Conservation (phyloP, 257 asterid genomes). For the Nicotiana tomentosiformis region DNA sequence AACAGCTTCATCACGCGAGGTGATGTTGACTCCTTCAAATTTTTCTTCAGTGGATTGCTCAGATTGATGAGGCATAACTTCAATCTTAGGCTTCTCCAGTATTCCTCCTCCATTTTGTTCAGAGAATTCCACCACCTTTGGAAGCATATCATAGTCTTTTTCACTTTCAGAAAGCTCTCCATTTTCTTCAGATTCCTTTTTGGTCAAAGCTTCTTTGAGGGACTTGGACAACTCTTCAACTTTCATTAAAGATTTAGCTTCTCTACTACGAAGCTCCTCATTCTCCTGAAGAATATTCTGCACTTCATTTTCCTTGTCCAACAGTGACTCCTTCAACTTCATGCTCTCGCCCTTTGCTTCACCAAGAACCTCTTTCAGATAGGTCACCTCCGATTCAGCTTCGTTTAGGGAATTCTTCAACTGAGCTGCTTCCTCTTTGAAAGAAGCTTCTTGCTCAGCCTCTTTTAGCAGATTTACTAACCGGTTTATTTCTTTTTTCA, state of each 20-base stretch:
- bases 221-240: conserved; percentile 59
- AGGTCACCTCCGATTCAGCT: conserved; percentile 67
- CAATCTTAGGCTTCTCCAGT: conserved; percentile 37
- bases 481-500: conserved; percentile 57
- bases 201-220: conserved; percentile 67
- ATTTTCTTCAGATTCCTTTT: conserved; percentile 50
- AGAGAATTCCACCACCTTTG: conserved; percentile 80
- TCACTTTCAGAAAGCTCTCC: conserved; percentile 74
- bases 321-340: conserved; percentile 67
- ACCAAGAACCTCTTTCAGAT: conserved; percentile 78
- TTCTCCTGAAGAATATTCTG: conserved; percentile 69
- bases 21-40: conserved; percentile 17
- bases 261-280: conserved; percentile 59
- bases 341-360: conserved; percentile 91
- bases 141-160: conserved; percentile 86
- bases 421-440: conserved; percentile 55
- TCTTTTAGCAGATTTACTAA: conserved; percentile 51
- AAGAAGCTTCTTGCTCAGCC: conserved; percentile 52
- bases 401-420: conserved; percentile 51
- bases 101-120: conserved; percentile 73
- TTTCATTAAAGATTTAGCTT: conserved; percentile 46
- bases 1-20: conserved; percentile 23
- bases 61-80: conserved; percentile 22
- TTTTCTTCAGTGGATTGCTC: conserved; percentile 27
- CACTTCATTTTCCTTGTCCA: conserved; percentile 78